phyloP scores from a whole-genome alignment of 176 grass and related monocot species.

The Carex littledalei region DNA sequence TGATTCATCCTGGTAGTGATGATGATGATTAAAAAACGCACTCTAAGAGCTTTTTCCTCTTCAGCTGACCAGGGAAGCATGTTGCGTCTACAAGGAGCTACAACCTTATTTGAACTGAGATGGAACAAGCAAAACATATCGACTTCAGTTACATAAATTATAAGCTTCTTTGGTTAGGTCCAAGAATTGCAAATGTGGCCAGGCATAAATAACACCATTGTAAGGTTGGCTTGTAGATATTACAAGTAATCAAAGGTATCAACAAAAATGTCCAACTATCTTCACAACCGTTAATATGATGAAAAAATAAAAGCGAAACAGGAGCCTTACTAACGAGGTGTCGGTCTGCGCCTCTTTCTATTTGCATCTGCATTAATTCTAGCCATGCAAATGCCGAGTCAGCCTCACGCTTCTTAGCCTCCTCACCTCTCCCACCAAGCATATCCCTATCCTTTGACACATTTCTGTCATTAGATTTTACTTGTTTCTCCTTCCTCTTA shows the following conservation, averaged over 20 bases:
- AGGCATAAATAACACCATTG: not conserved
- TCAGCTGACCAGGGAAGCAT: conserved; percentile 41
- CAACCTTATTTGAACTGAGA: conserved; percentile 51
- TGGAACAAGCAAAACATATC: not conserved
- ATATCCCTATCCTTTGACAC: not conserved
- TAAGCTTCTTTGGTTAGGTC: not conserved
- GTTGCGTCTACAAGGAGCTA: conserved; percentile 28
- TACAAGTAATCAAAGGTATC: not conserved
- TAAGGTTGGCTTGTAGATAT: not conserved
- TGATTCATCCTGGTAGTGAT: not conserved
- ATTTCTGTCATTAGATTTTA: conserved; percentile 2
- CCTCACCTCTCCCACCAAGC: not conserved
- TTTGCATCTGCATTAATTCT: not conserved
- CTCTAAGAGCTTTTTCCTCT: conserved; percentile 50
- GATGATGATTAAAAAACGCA: conserved; percentile 19
- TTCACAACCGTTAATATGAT: not conserved
- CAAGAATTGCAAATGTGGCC: not conserved
- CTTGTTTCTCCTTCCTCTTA: not conserved
- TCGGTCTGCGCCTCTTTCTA: not conserved
- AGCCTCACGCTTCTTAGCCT: not conserved
- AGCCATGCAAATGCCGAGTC: not conserved
- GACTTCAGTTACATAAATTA: not conserved
- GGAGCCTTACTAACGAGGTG: conserved; percentile 22
- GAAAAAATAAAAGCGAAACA: not conserved
- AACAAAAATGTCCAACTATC: not conserved